These are phyloP conservation scores for Plasmodium sp. DNA, from an alignment of 169 alveolate genomes.

Conservation along the genomic window DNA sequence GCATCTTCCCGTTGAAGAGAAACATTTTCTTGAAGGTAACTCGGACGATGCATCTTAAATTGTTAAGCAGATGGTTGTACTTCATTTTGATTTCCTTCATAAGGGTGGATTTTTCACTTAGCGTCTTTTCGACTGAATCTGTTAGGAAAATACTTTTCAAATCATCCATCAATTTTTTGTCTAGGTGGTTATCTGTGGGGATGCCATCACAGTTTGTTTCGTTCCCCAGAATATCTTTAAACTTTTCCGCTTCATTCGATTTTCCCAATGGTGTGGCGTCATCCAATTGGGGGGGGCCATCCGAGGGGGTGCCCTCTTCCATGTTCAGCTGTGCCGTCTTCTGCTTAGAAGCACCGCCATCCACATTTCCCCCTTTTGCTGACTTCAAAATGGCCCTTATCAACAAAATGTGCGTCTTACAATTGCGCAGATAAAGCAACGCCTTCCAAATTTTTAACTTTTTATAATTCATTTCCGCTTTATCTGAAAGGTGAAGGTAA, in stretches of 20 bases:
- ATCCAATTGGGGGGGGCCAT: neutral
- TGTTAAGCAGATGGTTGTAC: slow-evolving; percentile 22
- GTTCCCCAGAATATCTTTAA: neutral
- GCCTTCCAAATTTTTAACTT: slow-evolving; percentile 39
- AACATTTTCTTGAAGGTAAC: slow-evolving; percentile 62
- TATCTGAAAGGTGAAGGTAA: slow-evolving; percentile 29
- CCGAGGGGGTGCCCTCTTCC: neutral
- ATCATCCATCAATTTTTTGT: slow-evolving; percentile 36
- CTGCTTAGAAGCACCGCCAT: neutral
- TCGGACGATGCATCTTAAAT: slow-evolving; percentile 12
- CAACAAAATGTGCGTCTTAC: slow-evolving; percentile 50
- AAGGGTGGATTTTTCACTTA: slow-evolving; percentile 13
- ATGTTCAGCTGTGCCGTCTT: neutral
- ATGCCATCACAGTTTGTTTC: neutral
- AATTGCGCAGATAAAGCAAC: slow-evolving; percentile 61
- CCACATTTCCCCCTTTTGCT: neutral
- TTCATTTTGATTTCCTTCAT: slow-evolving; percentile 53
- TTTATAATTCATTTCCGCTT: slow-evolving; percentile 43
- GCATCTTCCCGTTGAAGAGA: slow-evolving; percentile 14
- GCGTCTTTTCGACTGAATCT: neutral
- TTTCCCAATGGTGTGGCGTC: neutral
- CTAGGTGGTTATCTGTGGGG: neutral
- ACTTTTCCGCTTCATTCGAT: neutral
- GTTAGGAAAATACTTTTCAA: slow-evolving; percentile 5
- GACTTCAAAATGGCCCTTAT: slow-evolving; percentile 41